Evolutionary conservation across 2,329 filamentous ascomycete genomes (phyloP), one percentile per base, ranked within the genome.

Genomic region (Cercospora janseana): DNA sequence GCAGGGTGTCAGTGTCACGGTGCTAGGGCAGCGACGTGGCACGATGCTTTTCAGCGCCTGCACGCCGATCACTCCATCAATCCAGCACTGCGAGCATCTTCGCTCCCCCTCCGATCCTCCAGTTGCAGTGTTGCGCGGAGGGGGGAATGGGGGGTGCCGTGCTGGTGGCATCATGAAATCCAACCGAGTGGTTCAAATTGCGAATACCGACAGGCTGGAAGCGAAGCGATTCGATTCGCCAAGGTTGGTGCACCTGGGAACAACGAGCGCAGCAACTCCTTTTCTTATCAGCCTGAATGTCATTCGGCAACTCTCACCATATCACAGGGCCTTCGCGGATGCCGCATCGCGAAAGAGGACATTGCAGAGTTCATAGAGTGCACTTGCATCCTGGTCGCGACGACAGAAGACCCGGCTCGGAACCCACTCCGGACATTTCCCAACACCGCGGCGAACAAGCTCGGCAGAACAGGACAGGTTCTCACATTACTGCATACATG

Each of bases 11-110:
- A 16, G 13, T 13, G 20, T 18, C 9, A 20, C 34, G 34, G 34
- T 23, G 18, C 21, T 42, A 15, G 38, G 38, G 38, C 38, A 26
- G 38, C 38, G 24, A 42, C 38, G 38, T 28, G 38, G 38, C 38
- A 42, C 38, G 23, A 42, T 16, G 18, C 38, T 42, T 28, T 29
- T 15, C 10, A n/a, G 24, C 34, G 34, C 21, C n/a, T 21, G n/a
- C 18, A 20, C 34, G 34, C 34, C 34, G 34, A 38, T 38, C 34
- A 29, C 27, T 9, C 27, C 6, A 4, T 29, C 9, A 29, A n/a
- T n/a, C n/a, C n/a, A n/a, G n/a, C n/a, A n/a, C n/a, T n/a, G n/a
- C n/a, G n/a, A n/a, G n/a, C n/a, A n/a, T n/a, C n/a, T n/a, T n/a
- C n/a, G n/a, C n/a, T n/a, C n/a, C n/a, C n/a, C n/a, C n/a, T n/a